phyloP scores from a whole-genome alignment of 306 rosid genomes.

The Rosa chinensis region DNA sequence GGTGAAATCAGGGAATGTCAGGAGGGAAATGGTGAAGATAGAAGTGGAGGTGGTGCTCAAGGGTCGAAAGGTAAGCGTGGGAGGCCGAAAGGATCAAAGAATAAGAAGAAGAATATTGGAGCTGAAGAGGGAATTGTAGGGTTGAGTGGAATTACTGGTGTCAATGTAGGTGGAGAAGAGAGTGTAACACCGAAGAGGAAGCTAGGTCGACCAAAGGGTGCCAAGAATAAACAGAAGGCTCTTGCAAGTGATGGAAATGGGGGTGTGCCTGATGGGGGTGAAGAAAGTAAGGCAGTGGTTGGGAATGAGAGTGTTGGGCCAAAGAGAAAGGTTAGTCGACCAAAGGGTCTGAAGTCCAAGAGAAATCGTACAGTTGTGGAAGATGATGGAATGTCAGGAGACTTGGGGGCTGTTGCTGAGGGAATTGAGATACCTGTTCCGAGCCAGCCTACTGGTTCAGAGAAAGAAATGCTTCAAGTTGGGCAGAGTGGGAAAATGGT shows the following conservation, averaged over 20 bases:
- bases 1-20: conserved; percentile 11
- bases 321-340: conserved; percentile 24
- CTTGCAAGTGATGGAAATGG: conserved; percentile 9
- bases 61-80: conserved; percentile 29
- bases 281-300: conserved; percentile 21
- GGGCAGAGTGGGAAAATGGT: background rate
- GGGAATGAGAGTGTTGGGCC: conserved; percentile 22
- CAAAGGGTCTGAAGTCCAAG: conserved; percentile 15
- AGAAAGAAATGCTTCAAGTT: conserved; percentile 1
- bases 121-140: conserved; percentile 20
- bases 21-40: conserved; percentile 11
- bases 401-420: background rate
- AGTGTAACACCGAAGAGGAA: conserved; percentile 19
- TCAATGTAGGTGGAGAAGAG: conserved; percentile 22
- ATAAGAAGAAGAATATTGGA: conserved; percentile 17
- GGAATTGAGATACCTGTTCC: background rate
- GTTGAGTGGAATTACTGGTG: conserved; percentile 23
- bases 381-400: background rate
- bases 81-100: conserved; percentile 35
- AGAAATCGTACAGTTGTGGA: background rate
- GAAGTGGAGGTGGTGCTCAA: conserved; percentile 18
- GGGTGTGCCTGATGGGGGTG: background rate
- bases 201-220: conserved; percentile 47
- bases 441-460: background rate
- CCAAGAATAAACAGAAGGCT: conserved; percentile 24